Base-by-base conservation (phyloP, 805 yeast species). In the Nakazawaea laoshanensis region DNA sequence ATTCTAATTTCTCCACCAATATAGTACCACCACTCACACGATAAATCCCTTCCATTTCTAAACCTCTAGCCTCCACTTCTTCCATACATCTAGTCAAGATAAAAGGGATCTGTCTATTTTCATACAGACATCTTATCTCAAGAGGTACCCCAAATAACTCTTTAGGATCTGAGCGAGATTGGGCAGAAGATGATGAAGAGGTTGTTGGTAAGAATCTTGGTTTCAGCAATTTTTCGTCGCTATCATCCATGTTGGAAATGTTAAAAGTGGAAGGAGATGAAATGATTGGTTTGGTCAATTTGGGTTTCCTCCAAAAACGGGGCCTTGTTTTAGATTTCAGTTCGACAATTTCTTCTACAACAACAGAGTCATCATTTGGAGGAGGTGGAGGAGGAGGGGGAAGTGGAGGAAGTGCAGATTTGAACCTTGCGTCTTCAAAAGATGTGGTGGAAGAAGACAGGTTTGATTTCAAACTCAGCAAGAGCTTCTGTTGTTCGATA, bases 11-110 rank as follows among this genome's bases (percentile, higher is more conserved):
- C 27, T 69, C 73, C 35, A 78, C 68, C 30, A 81, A 79, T 7
- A 85, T 68, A 41, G 77, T 69, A 4, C 85, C 82, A 1, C 95
- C 98, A 29, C 94, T 80, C 43, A 88, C 79, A 43, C 98, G 66
- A 59, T 92, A 92, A 22, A 92, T 69, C 7, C 98, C 98, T 55
- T 88, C 97, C 40, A 66, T 59, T 24, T 68, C 74, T 43, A 88
- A 55, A 4, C 95, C 95, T 37, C 85, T 63, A 5, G 50, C 49
- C 57, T 89, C 96, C 33, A 92, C 86, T 45, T 80, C 92, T 16
- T 64, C 61, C 5, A 87, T 57, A 56, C 96, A 85, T 37, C 73
- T 64, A 9, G 77, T 61, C 8, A 92, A 68, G 19, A 92, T 70
- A 42, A 72, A 55, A 9, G 98, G 98, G 8, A 85, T 67, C 8